These are phyloP conservation scores for Cladosporium sp. DNA, from an alignment of 2,329 filamentous ascomycete genomes.

Conservation along the genomic window DNA sequence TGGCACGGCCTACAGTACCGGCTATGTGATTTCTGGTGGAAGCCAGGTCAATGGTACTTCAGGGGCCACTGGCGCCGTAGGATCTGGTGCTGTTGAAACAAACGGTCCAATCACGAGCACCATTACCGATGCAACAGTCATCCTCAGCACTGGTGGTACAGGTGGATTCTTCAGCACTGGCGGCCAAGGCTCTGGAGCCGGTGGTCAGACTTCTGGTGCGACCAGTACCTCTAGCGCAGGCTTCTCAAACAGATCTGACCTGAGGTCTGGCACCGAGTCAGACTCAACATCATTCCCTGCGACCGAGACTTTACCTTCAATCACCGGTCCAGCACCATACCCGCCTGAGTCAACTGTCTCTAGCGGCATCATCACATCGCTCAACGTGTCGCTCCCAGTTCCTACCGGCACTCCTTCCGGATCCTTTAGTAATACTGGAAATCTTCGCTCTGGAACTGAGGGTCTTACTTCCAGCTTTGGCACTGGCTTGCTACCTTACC, in stretches of 20 bases:
- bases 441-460: not conserved
- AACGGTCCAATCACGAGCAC: not conserved
- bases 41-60: slow-evolving; percentile 2
- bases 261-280: slow-evolving; percentile 15
- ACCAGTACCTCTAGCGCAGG: slow-evolving; percentile 1
- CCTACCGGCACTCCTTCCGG: not conserved
- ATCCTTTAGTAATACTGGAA: not conserved
- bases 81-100: slow-evolving; percentile 24
- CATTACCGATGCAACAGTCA: not conserved
- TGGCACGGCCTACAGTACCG: slow-evolving; percentile 29
- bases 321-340: not conserved
- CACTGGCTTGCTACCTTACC: not conserved
- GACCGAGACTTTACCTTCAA: slow-evolving; percentile 1
- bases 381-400: slow-evolving; percentile 1
- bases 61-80: slow-evolving; percentile 23
- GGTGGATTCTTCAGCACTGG: slow-evolving; percentile 25
- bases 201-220: not conserved
- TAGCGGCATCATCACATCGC: not conserved
- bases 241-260: not conserved
- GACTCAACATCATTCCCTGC: not conserved
- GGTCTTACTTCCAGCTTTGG: not conserved
- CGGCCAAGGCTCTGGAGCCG: slow-evolving; percentile 16
- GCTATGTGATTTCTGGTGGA: slow-evolving; percentile 16
- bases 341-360: not conserved
- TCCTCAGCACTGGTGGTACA: slow-evolving; percentile 20